A percentile compares a stretch with the other conserved stretches of the same genome.
phyloP scores from a whole-genome alignment of 2,329 filamentous ascomycete genomes.

The Malbranchea zuffiana region DNA sequence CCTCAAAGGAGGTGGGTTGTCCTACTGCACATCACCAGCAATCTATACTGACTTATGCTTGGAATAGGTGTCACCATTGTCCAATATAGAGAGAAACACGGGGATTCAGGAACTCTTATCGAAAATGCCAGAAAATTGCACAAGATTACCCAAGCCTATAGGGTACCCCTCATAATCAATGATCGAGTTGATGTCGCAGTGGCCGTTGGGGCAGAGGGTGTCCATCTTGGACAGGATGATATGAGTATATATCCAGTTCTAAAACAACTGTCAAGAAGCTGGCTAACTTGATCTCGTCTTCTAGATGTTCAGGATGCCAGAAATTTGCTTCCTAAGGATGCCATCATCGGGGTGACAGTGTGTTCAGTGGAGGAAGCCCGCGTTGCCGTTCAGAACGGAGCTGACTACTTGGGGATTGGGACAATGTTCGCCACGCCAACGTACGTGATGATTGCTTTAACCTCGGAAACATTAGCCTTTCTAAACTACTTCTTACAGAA shows the following conservation, averaged over 20 bases:
- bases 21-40: not conserved
- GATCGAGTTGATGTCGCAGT: slow-evolving; percentile 83
- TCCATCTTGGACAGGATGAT: slow-evolving; percentile 92
- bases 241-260: slow-evolving; percentile 47
- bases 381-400: slow-evolving; percentile 60
- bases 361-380: slow-evolving; percentile 62
- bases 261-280: not conserved
- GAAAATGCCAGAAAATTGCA: slow-evolving; percentile 62
- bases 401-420: slow-evolving; percentile 83
- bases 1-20: slow-evolving; percentile 53
- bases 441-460: slow-evolving; percentile 34
- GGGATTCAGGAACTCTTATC: slow-evolving; percentile 61
- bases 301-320: slow-evolving; percentile 55
- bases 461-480: no score
- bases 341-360: slow-evolving; percentile 85
- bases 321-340: slow-evolving; percentile 58
- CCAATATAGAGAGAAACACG: slow-evolving; percentile 82
- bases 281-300: slow-evolving; percentile 7
- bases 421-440: slow-evolving; percentile 80
- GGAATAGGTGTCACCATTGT: slow-evolving; percentile 61
- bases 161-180: slow-evolving; percentile 79
- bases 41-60: not conserved
- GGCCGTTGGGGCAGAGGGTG: slow-evolving; percentile 76
- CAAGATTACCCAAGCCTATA: slow-evolving; percentile 52
- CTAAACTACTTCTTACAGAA: slow-evolving; percentile 39